Base-by-base conservation (phyloP, 2,329 filamentous ascomycete species). In the Zalaria obscura region DNA sequence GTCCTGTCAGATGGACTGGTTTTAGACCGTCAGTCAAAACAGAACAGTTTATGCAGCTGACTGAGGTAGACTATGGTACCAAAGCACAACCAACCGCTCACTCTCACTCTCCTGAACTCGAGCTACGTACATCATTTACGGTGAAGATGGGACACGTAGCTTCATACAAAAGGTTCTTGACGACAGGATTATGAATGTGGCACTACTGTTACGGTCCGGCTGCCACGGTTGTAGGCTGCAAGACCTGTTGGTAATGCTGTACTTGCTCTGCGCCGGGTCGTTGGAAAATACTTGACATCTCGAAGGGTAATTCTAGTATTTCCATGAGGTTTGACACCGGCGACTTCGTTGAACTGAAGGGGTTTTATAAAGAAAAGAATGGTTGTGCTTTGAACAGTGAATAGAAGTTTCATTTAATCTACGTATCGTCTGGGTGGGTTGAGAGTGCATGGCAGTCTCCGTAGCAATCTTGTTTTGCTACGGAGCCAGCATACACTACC, bases 131-230 rank as follows among this genome's bases (percentile, higher is more conserved):
- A 18, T 18, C 18, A 18, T 18, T 18, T 18, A 18, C 18, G 18
- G 18, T 18, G 18, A 18, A 18, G 18, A 18, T 18, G 18, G 18
- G 2, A 18, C 18, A 18, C 18, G 18, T 2, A 18, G 18, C 18
- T 18, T 18, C 18, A 18, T 18, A 18, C 18, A 18, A 18, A 18
- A 18, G 18, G 18, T 18, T 18, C 18, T 18, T 18, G 18, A 18
- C 18, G 18, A 18, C 18, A 18, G 2, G 18, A 18, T 18, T 18
- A 18, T 18, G 18, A 18, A 18, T 53, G 51, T 54, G n/a, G 36
- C 50, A 49, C 38, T 46, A 48, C 40, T 54, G 53, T 58, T 58
- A 57, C 55, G 51, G 52, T 57, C 55, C 45, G 44, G 42, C 43
- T 38, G 41, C 44, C 52, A 58, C 44, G 29, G 43, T 7, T 25